Evolutionary conservation across 768 basidiomycete genomes (phyloP).

Genomic region (Flagelloscypha sp.): DNA sequence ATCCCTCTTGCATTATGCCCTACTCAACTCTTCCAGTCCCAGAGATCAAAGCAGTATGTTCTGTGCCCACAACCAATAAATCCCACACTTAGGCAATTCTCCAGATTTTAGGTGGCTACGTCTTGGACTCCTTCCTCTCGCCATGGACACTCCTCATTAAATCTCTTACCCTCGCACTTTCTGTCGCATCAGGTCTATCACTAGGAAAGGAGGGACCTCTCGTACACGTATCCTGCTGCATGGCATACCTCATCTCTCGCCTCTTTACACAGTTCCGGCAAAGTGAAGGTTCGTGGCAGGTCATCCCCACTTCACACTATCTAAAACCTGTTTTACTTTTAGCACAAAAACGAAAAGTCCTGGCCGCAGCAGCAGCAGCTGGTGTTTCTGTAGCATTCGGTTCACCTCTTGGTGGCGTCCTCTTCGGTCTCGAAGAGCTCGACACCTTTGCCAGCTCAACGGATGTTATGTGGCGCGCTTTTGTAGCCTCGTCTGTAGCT

Average conservation of each 20-base stretch:
- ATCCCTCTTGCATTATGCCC: slow-evolving; percentile 2
- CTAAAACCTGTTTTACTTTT: slow-evolving; percentile 1
- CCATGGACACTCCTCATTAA: slow-evolving; percentile 85
- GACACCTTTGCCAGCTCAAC: slow-evolving; percentile 64
- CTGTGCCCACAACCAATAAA: neutral
- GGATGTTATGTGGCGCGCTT: slow-evolving; percentile 80
- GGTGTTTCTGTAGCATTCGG: slow-evolving; percentile 88
- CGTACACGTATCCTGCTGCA: slow-evolving; percentile 79
- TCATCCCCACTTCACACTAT: neutral
- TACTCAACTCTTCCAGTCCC: slow-evolving; percentile 39
- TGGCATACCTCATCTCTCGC: slow-evolving; percentile 62
- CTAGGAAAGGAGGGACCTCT: slow-evolving; percentile 84
- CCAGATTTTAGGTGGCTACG: slow-evolving; percentile 76
- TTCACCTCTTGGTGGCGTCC: slow-evolving; percentile 76
- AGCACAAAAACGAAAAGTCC: slow-evolving; percentile 75
- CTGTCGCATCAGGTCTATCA: slow-evolving; percentile 79
- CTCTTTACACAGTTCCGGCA: slow-evolving; percentile 63
- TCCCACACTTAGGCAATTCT: neutral
- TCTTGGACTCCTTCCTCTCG: slow-evolving; percentile 80
- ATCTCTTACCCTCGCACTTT: slow-evolving; percentile 70
- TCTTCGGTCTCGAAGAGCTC: slow-evolving; percentile 78
- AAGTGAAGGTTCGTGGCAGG: slow-evolving; percentile 55
- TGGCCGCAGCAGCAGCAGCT: slow-evolving; percentile 78
- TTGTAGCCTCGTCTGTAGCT: slow-evolving; percentile 82
- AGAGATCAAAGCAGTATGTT: slow-evolving; percentile 66